Evolutionary conservation across 1,284 basidiomycete genomes (phyloP).

Genomic region (Irpex sp.): DNA sequence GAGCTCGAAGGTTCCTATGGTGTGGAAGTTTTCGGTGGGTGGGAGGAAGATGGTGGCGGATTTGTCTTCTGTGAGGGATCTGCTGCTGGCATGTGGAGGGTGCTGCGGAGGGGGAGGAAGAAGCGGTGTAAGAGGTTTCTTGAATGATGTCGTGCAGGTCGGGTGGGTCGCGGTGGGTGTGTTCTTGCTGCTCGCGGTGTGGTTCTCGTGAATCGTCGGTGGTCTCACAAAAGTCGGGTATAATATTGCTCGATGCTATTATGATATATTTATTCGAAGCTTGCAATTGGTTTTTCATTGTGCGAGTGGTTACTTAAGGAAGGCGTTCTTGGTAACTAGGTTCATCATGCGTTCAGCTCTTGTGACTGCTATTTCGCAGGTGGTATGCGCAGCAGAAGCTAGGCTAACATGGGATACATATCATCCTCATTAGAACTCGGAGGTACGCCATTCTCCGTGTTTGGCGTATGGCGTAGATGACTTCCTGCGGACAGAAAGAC

Average conservation of each 20-base stretch:
- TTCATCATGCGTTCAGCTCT: too few species aligned
- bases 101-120: conserved; percentile 8
- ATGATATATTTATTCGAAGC: too few species aligned
- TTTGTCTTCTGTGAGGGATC: conserved; percentile 2
- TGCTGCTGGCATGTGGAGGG: neutral
- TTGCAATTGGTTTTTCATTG: too few species aligned
- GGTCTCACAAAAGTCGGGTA: neutral
- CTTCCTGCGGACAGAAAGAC: neutral
- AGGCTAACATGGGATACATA: neutral
- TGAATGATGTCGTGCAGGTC: conserved; percentile 29
- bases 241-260: neutral
- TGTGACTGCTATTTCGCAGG: too few species aligned
- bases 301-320: too few species aligned
- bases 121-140: conserved; percentile 28
- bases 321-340: too few species aligned
- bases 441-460: neutral
- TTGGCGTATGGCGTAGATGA: neutral
- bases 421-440: neutral
- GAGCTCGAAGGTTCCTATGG: neutral
- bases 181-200: conserved; percentile 25
- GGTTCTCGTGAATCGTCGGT: conserved; percentile 17
- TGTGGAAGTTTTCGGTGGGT: neutral
- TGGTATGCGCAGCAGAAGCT: neutral
- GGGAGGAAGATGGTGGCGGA: conserved; percentile 4
- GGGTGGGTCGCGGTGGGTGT: conserved; percentile 34